phyloP scores from a whole-genome alignment of 2,329 filamentous ascomycete genomes.

The Cadophora sp. region DNA sequence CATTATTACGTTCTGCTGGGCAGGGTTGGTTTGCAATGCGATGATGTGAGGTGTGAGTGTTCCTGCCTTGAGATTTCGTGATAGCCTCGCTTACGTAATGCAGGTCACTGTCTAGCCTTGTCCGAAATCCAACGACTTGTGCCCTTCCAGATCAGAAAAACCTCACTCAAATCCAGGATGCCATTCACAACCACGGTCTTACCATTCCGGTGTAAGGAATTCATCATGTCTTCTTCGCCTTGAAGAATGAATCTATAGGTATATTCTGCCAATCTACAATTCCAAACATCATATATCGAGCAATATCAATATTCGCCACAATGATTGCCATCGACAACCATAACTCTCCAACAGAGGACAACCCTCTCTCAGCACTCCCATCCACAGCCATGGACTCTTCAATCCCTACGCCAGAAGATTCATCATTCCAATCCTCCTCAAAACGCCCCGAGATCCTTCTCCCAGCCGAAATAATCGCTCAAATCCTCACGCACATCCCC shows the following conservation, averaged over 20 bases:
- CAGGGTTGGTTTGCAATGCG: neutral
- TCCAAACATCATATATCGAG: neutral
- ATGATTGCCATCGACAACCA: neutral
- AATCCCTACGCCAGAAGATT: neutral
- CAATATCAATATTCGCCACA: constrained; percentile 8
- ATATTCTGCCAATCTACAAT: neutral
- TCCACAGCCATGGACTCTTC: neutral
- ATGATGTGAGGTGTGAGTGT: neutral
- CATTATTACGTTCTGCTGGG: constrained; percentile 25
- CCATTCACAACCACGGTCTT: neutral
- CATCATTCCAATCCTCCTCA: no score
- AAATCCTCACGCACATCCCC: constrained; percentile 44
- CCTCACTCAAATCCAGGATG: neutral
- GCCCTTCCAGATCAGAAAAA: neutral
- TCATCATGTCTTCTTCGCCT: neutral
- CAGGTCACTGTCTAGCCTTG: neutral
- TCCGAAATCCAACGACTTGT: neutral
- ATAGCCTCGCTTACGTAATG: constrained; percentile 14
- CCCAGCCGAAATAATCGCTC: constrained; percentile 43
- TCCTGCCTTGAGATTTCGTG: neutral
- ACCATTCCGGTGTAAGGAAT: no score
- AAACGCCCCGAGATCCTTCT: constrained; percentile 31
- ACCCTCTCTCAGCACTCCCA: no score
- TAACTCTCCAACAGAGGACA: neutral
- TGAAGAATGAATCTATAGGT: neutral